Evolutionary conservation across 169 alveolate genomes (phyloP).

Genomic region (Hepatocystis sp.): DNA sequence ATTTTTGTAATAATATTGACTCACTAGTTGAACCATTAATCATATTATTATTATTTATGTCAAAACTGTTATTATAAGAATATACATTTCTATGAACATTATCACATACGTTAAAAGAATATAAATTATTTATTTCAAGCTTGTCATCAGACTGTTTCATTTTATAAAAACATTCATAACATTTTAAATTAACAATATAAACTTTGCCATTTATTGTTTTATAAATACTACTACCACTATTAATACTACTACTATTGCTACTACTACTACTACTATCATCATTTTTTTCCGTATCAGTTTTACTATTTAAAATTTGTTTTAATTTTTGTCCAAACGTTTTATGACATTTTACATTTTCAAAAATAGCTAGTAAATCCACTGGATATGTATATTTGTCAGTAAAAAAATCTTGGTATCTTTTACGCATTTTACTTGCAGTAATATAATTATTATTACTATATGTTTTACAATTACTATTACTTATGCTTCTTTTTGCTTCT

Average conservation of each 20-base stretch:
- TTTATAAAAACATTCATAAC: constrained; percentile 26
- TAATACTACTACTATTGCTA: too few species aligned
- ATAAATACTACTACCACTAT: background rate
- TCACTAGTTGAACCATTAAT: background rate
- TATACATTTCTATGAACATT: background rate
- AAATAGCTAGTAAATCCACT: constrained; percentile 28
- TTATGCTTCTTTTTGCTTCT: background rate
- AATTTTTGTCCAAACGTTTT: constrained; percentile 4
- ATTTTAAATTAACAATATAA: constrained; percentile 16
- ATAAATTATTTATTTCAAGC: too few species aligned
- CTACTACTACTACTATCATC: too few species aligned
- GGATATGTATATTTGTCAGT: constrained; percentile 43
- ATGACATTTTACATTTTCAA: background rate
- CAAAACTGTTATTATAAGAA: background rate
- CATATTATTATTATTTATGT: background rate
- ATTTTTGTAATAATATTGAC: too few species aligned
- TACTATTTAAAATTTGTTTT: constrained; percentile 11
- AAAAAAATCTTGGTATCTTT: constrained; percentile 28
- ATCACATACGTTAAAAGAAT: too few species aligned
- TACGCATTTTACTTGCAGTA: constrained; percentile 2
- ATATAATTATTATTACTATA: background rate
- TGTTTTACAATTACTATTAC: background rate
- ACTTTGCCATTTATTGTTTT: constrained; percentile 16
- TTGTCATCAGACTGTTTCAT: too few species aligned
- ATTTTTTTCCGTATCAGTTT: too few species aligned